Conservation (phyloP, 73 alveolate genomes). For the Loxodes magnus region DNA sequence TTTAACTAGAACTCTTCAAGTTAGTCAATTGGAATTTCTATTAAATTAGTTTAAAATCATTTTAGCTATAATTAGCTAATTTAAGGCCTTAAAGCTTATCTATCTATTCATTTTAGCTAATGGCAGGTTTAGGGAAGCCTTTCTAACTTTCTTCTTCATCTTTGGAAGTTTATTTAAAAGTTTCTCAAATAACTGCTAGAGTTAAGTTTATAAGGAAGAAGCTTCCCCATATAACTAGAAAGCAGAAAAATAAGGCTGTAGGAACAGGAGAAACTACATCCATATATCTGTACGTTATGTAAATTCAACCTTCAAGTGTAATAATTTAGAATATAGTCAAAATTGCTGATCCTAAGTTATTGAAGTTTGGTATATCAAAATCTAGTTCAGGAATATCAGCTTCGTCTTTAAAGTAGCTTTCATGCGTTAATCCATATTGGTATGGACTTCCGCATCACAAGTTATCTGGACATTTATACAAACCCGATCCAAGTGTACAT, state of each 20-base stretch:
- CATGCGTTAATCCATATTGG: slow-evolving; percentile 15
- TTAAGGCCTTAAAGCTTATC: not conserved
- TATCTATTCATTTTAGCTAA: too few species aligned
- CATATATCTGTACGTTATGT: slow-evolving; percentile 5
- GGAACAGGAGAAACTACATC: slow-evolving; percentile 22
- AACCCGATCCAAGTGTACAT: slow-evolving; percentile 24
- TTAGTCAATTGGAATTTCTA: too few species aligned
- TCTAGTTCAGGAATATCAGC: slow-evolving; percentile 15
- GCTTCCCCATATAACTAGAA: slow-evolving; percentile 2
- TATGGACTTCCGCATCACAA: slow-evolving; percentile 34
- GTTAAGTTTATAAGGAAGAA: slow-evolving; percentile 64
- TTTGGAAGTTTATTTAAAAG: not conserved
- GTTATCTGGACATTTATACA: slow-evolving; percentile 30
- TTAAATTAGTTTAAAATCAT: not conserved
- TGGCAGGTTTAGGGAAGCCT: not conserved
- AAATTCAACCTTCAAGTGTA: slow-evolving; percentile 41
- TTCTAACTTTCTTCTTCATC: not conserved
- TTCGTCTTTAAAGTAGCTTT: too few species aligned
- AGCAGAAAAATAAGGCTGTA: slow-evolving; percentile 23
- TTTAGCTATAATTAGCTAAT: not conserved
- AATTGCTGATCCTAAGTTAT: slow-evolving; percentile 37
- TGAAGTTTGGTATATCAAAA: slow-evolving; percentile 27
- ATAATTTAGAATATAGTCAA: slow-evolving; percentile 37
- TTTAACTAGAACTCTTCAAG: too few species aligned
- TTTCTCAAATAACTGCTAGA: slow-evolving; percentile 75